Evolutionary conservation across 1,284 basidiomycete genomes (phyloP).

Genomic region (Salmacisia buchloeana): DNA sequence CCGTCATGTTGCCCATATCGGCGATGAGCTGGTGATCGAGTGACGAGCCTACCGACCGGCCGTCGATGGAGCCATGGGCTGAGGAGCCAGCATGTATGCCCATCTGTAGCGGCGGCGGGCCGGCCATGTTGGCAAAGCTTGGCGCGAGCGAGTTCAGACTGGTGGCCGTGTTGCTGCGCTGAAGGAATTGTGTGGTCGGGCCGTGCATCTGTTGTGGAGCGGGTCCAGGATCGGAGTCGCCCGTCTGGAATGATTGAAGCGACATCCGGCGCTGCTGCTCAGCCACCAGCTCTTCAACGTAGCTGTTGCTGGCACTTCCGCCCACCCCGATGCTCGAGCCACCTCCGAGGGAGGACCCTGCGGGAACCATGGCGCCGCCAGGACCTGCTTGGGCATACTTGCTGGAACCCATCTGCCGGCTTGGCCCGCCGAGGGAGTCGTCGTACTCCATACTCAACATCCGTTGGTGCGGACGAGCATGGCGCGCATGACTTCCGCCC

Average conservation of each 20-base stretch:
- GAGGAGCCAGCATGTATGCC: not conserved
- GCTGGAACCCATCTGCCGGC: not conserved
- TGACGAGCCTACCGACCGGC: slow-evolving; percentile 29
- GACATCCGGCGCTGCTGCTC: slow-evolving; percentile 31
- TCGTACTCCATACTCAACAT: slow-evolving; percentile 9
- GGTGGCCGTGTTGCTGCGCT: slow-evolving; percentile 33
- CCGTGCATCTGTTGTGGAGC: slow-evolving; percentile 19
- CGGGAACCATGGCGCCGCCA: not conserved
- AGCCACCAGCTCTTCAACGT: slow-evolving; percentile 8
- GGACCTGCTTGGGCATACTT: not conserved
- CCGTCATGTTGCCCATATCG: slow-evolving; percentile 44
- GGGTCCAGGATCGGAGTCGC: slow-evolving; percentile 42
- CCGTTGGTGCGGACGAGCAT: slow-evolving; percentile 4
- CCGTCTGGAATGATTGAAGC: slow-evolving; percentile 38
- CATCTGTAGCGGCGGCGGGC: too few species aligned
- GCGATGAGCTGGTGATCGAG: slow-evolving; percentile 42
- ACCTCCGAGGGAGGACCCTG: too few species aligned
- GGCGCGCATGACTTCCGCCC: not conserved
- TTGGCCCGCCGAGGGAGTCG: not conserved
- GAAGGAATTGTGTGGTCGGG: slow-evolving; percentile 18
- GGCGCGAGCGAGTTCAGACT: slow-evolving; percentile 26
- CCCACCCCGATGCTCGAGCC: too few species aligned
- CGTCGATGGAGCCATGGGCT: slow-evolving; percentile 21
- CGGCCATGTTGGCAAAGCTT: slow-evolving; percentile 1
- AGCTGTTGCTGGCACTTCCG: too few species aligned